Evolutionary conservation across 768 basidiomycete species (phyloP).

Genomic region (Boletus coccyginus): DNA sequence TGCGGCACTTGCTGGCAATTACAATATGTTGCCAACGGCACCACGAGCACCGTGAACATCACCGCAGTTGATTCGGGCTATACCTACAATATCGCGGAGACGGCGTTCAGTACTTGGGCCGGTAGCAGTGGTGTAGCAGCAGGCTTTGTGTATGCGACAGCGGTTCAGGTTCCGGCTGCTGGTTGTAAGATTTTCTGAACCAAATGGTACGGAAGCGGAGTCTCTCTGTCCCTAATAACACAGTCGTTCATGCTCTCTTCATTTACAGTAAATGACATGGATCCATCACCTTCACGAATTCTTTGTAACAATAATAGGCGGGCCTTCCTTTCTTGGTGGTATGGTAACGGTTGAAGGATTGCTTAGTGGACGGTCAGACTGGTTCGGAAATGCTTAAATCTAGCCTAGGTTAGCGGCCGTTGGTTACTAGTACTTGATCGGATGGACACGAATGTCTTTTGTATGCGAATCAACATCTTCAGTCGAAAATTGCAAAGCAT

Average conservation of each 20-base stretch:
- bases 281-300: background rate
- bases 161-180: background rate
- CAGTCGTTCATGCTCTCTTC: background rate
- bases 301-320: background rate
- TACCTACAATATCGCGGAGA: background rate
- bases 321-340: background rate
- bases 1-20: slow-evolving; percentile 58
- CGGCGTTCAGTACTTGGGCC: background rate
- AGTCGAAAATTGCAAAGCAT: background rate
- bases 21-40: background rate
- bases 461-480: background rate
- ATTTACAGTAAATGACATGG: too few species aligned
- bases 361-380: background rate
- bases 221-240: background rate
- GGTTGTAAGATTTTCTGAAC: background rate
- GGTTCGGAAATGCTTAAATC: background rate
- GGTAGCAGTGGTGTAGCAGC: background rate
- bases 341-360: background rate
- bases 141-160: background rate
- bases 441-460: background rate
- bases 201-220: background rate
- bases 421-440: background rate
- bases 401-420: background rate
- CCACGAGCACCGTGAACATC: background rate
- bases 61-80: background rate